Conservation (phyloP, 495 filamentous ascomycete species). For the Ascodesmis nigricans region DNA sequence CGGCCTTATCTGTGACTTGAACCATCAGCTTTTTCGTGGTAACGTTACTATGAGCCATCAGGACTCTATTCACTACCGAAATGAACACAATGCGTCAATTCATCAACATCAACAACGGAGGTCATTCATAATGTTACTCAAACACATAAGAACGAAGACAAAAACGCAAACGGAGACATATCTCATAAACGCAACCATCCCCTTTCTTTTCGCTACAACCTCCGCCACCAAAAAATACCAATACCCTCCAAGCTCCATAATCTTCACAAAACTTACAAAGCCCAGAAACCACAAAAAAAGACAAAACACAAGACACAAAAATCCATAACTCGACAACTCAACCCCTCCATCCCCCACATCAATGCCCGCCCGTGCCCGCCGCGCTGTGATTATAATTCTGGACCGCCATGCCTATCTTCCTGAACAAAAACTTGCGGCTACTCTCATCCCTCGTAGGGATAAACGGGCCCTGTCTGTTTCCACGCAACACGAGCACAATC, state of each 20-base stretch:
- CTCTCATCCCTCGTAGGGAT: conserved; percentile 82
- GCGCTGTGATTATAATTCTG: conserved; percentile 21
- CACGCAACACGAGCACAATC: conserved; percentile 67
- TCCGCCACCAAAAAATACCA: conserved; percentile 1
- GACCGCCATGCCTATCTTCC: conserved; percentile 21
- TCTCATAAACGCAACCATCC: background rate
- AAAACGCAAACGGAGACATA: too few species aligned
- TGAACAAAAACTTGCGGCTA: conserved; percentile 67
- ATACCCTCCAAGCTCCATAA: too few species aligned
- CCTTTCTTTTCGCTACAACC: background rate
- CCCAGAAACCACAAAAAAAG: background rate
- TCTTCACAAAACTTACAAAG: background rate
- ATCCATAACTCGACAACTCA: background rate
- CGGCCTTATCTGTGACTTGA: too few species aligned
- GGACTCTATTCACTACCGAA: too few species aligned
- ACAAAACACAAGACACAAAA: background rate
- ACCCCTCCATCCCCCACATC: background rate
- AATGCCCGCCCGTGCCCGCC: conserved; percentile 5
- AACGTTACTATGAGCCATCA: too few species aligned
- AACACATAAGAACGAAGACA: too few species aligned
- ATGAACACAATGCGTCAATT: too few species aligned
- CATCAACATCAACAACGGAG: too few species aligned
- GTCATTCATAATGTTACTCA: too few species aligned
- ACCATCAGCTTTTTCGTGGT: too few species aligned
- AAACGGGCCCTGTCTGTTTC: conserved; percentile 81